Conservation (phyloP, 2,329 filamentous ascomycete genomes). For the Penicillium sp. region DNA sequence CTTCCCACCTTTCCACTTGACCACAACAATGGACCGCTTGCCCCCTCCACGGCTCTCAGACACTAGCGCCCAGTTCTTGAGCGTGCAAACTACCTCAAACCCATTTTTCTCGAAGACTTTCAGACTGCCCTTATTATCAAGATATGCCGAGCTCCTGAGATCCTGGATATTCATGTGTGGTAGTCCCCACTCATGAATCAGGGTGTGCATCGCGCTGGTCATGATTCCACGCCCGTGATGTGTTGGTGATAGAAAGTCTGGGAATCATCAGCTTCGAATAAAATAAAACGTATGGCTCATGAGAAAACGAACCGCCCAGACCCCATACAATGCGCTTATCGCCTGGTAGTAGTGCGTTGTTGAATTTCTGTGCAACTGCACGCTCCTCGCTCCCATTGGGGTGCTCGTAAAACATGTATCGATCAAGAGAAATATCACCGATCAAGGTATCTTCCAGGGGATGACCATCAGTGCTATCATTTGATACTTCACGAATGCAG, state of each 20-base stretch:
- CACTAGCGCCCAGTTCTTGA: conserved; percentile 24
- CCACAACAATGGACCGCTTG: conserved; percentile 22
- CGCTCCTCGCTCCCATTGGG: conserved; percentile 19
- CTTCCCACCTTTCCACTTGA: conserved; percentile 17
- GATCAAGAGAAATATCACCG: conserved; percentile 27
- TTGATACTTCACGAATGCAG: conserved; percentile 23
- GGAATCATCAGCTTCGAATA: not conserved
- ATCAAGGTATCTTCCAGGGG: conserved; percentile 24
- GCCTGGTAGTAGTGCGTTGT: conserved; percentile 25
- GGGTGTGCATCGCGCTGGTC: conserved; percentile 24
- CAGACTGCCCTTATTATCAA: conserved; percentile 30
- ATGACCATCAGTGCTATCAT: conserved; percentile 3
- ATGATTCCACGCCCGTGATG: conserved; percentile 37
- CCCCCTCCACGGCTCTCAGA: conserved; percentile 22
- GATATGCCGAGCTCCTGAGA: conserved; percentile 26
- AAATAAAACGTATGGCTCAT: not conserved
- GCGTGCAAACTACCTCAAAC: conserved; percentile 22
- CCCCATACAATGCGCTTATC: conserved; percentile 31
- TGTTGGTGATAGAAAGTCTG: conserved; percentile 29
- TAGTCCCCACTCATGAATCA: conserved; percentile 32
- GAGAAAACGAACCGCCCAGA: conserved; percentile 25
- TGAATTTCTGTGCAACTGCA: conserved; percentile 16
- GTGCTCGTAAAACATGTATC: conserved; percentile 32
- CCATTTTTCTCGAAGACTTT: conserved; percentile 35
- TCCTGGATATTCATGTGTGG: conserved; percentile 33